A percentile compares a stretch with the other conserved stretches of the same genome.
Evolutionary conservation across 2,329 filamentous ascomycete genomes (phyloP).

Genomic region (Chaetomium globosum): DNA sequence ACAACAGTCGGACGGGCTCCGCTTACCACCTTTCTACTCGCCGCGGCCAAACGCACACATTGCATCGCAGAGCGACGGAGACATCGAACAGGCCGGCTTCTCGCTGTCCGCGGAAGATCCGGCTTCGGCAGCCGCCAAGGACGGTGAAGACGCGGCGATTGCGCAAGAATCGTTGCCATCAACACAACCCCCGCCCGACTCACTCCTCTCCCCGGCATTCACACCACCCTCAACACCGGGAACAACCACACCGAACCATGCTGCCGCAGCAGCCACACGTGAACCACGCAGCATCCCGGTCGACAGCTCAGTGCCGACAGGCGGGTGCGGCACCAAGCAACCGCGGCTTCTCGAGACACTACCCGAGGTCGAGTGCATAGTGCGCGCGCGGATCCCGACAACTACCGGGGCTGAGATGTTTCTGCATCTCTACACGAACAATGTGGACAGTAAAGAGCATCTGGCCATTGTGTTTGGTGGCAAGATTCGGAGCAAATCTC

Average conservation of each 20-base stretch:
- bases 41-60: constrained; percentile 34
- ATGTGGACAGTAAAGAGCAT: constrained; percentile 92
- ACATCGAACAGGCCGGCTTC: constrained; percentile 36
- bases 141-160: constrained; percentile 17
- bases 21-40: constrained; percentile 41
- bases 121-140: constrained; percentile 8
- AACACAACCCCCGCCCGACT: constrained; percentile 54
- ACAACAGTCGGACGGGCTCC: constrained; percentile 21
- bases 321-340: constrained; percentile 64
- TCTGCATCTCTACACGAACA: constrained; percentile 90
- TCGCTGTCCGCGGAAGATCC: constrained; percentile 26
- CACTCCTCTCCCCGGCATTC: constrained; percentile 84
- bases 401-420: constrained; percentile 95
- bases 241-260: constrained; percentile 54
- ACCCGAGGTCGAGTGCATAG: constrained; percentile 87
- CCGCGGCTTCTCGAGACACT: constrained; percentile 74
- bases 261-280: constrained; percentile 35
- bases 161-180: constrained; percentile 19
- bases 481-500: constrained; percentile 71
- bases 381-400: constrained; percentile 92
- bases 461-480: constrained; percentile 95
- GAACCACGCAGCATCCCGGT: constrained; percentile 59
- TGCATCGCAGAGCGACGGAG: constrained; percentile 30
- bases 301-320: constrained; percentile 60
- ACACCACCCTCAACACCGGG: constrained; percentile 70